These are phyloP conservation scores for Lyophyllum semitale DNA, from an alignment of 768 basidiomycete genomes.

Conservation along the genomic window DNA sequence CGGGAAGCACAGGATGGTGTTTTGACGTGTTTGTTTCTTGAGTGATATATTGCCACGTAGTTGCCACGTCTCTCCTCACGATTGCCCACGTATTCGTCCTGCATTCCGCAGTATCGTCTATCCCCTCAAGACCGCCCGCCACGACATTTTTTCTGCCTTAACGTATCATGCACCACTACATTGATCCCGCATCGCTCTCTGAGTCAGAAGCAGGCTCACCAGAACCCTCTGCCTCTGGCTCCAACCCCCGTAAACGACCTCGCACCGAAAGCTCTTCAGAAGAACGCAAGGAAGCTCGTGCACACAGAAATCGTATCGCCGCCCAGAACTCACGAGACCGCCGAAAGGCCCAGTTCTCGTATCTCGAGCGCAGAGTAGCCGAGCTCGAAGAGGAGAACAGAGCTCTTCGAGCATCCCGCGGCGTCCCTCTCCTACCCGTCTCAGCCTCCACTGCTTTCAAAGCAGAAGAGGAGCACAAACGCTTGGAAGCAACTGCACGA, in stretches of 20 bases:
- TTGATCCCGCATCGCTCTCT: constrained; percentile 35
- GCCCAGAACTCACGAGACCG: constrained; percentile 92
- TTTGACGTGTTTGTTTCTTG: constrained; percentile 10
- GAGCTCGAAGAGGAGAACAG: constrained; percentile 87
- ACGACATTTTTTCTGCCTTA: not conserved
- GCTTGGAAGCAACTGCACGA: constrained; percentile 42
- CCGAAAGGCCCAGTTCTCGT: constrained; percentile 79
- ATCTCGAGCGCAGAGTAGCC: constrained; percentile 65
- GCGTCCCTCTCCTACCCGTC: constrained; percentile 25
- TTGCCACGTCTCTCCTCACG: constrained; percentile 30
- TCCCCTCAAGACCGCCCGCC: constrained; percentile 1
- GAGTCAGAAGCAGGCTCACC: constrained; percentile 19
- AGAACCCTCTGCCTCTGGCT: constrained; percentile 33
- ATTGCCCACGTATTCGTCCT: constrained; percentile 39
- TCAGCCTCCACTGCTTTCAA: constrained; percentile 26
- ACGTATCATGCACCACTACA: constrained; percentile 14
- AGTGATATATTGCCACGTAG: constrained; percentile 23
- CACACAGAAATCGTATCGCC: constrained; percentile 90
- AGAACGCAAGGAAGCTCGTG: constrained; percentile 85
- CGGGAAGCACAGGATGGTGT: not conserved
- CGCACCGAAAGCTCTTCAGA: constrained; percentile 66
- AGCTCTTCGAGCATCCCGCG: constrained; percentile 60
- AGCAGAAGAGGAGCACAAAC: constrained; percentile 31
- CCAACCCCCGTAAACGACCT: constrained; percentile 69
- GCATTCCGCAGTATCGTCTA: constrained; percentile 32